A percentile compares a stretch with the other conserved stretches of the same genome.
phyloP scores from a whole-genome alignment of 2,329 filamentous ascomycete genomes.

The Myriosclerotinia duriaeana region DNA sequence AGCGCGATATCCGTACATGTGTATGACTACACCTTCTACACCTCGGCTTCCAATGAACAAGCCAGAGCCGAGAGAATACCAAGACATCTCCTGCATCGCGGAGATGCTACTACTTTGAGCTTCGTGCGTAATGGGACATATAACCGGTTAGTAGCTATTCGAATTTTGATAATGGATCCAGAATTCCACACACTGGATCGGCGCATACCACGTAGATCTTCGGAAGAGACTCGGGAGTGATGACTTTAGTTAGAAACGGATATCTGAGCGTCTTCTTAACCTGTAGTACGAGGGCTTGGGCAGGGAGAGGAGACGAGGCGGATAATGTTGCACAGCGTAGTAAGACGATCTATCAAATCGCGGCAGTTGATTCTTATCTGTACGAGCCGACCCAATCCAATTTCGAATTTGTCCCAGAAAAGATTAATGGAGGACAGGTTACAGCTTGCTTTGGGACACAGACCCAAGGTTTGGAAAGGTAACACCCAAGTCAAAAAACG shows the following conservation, averaged over 20 bases:
- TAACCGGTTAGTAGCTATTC: neutral
- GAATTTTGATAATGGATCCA: neutral
- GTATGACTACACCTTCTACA: neutral
- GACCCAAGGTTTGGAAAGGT: neutral
- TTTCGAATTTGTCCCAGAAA: neutral
- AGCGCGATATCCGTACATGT: neutral
- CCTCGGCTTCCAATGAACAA: neutral
- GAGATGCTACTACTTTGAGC: constrained; percentile 6
- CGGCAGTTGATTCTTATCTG: constrained; percentile 10
- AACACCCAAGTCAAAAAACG: neutral
- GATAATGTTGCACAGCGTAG: neutral
- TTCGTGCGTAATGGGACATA: neutral
- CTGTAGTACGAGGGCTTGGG: neutral
- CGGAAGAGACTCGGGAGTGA: constrained; percentile 6
- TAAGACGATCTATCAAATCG: neutral
- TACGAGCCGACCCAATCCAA: neutral
- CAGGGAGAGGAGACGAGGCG: no score
- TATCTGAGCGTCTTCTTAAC: neutral
- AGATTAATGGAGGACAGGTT: neutral
- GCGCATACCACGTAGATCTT: neutral
- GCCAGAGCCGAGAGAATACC: no score
- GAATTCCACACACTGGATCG: neutral
- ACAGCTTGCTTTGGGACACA: neutral
- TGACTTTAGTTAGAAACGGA: neutral
- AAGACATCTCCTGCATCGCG: constrained; percentile 6